phyloP scores from a whole-genome alignment of 1,284 basidiomycete species.

The Heterobasidion parviporum region DNA sequence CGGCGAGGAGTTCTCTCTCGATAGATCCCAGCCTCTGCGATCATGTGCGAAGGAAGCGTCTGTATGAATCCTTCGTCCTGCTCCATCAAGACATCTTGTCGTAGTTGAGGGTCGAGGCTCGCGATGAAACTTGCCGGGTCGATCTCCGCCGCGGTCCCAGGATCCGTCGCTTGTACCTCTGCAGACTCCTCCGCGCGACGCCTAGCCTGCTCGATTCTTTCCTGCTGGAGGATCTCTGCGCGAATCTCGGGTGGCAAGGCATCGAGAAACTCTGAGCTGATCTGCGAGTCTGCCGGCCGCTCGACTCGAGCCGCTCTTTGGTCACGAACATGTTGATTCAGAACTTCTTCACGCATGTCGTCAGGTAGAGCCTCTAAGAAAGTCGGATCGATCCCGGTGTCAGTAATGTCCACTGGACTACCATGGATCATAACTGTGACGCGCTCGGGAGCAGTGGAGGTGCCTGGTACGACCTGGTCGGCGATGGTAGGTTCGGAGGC shows the following conservation, averaged over 20 bases:
- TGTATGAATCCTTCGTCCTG: constrained; percentile 80
- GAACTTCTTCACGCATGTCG: constrained; percentile 97
- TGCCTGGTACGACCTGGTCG: constrained; percentile 17
- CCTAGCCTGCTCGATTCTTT: constrained; percentile 74
- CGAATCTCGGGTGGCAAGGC: constrained; percentile 95
- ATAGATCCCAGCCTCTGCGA: constrained; percentile 71
- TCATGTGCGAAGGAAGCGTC: constrained; percentile 73
- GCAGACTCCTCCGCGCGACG: constrained; percentile 36
- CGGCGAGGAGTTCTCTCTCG: constrained; percentile 41
- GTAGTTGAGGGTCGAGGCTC: constrained; percentile 76
- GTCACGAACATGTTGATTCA: constrained; percentile 96
- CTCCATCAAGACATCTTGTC: constrained; percentile 82
- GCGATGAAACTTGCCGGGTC: constrained; percentile 86
- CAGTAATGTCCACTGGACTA: constrained; percentile 94
- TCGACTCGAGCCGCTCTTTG: constrained; percentile 70
- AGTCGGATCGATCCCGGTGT: constrained; percentile 96
- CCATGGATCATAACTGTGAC: constrained; percentile 88
- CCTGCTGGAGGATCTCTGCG: constrained; percentile 94
- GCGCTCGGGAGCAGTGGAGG: constrained; percentile 39
- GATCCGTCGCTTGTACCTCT: constrained; percentile 24
- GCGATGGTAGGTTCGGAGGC: neutral
- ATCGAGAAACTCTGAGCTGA: constrained; percentile 93
- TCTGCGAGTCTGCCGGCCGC: constrained; percentile 74
- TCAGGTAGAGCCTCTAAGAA: constrained; percentile 98
- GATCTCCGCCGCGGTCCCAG: constrained; percentile 59